These are phyloP conservation scores for Cymodocea nodosa DNA, from an alignment of 116 monocot genomes.

Conservation along the genomic window DNA sequence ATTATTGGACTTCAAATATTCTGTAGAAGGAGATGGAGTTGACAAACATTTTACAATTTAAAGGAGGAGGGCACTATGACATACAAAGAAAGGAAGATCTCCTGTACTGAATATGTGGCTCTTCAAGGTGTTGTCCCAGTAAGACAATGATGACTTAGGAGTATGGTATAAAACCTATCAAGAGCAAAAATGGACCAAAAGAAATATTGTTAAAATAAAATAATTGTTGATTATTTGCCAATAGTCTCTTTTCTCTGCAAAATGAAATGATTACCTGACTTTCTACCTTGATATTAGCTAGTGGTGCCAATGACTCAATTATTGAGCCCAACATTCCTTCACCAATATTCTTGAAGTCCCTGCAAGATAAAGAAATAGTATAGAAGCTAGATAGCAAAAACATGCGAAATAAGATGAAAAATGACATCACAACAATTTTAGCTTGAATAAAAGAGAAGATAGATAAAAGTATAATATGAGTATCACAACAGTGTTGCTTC, in stretches of 20 bases:
- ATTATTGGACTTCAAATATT: too few relatives aligned
- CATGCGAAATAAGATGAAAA: not conserved
- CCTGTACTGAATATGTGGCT: constrained; percentile 37
- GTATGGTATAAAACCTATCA: constrained; percentile 81
- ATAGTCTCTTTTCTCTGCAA: not conserved
- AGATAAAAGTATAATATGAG: too few relatives aligned
- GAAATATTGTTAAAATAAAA: not conserved
- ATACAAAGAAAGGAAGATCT: constrained; percentile 99
- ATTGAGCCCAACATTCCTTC: constrained; percentile 41
- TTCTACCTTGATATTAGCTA: constrained; percentile 67
- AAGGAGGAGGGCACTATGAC: constrained; percentile 5
- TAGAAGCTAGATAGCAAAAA: not conserved
- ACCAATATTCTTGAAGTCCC: constrained; percentile 61
- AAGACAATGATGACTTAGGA: constrained; percentile 68
- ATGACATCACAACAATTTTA: too few relatives aligned
- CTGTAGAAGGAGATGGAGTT: too few relatives aligned
- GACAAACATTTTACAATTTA: not conserved
- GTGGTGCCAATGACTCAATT: constrained; percentile 59
- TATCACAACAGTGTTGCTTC: too few relatives aligned
- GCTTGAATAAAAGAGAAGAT: too few relatives aligned
- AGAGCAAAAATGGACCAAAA: constrained; percentile 1
- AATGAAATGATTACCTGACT: constrained; percentile 54
- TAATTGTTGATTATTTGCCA: not conserved
- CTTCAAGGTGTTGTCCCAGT: constrained; percentile 47
- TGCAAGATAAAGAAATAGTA: constrained; percentile 14